Evolutionary conservation across 1,139 yeast species (phyloP).

Genomic region (Insectozyma bohioensis): DNA sequence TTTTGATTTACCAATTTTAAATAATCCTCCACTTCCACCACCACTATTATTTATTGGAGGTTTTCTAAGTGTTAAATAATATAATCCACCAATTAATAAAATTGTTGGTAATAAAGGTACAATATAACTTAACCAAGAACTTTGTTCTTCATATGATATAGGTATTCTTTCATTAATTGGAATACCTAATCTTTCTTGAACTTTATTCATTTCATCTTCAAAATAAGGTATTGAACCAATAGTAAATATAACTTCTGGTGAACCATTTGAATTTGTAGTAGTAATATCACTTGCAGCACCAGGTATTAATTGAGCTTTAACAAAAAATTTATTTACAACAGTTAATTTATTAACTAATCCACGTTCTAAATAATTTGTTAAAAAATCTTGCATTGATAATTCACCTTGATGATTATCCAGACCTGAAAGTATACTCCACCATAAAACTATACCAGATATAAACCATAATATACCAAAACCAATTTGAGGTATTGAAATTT

Average conservation of each 20-base stretch:
- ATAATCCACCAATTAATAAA: slow-evolving; percentile 67
- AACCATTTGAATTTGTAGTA: slow-evolving; percentile 33
- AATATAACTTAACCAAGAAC: slow-evolving; percentile 54
- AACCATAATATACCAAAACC: slow-evolving; percentile 15
- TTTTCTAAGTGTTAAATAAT: slow-evolving; percentile 65
- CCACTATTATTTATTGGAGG: slow-evolving; percentile 47
- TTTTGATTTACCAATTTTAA: slow-evolving; percentile 65
- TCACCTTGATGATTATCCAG: slow-evolving; percentile 30
- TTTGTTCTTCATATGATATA: slow-evolving; percentile 59
- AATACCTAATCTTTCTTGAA: slow-evolving; percentile 61
- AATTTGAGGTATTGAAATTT: slow-evolving; percentile 25
- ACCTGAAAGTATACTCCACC: slow-evolving; percentile 14
- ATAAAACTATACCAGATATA: slow-evolving; percentile 15
- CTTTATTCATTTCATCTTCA: slow-evolving; percentile 63
- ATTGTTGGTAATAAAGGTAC: slow-evolving; percentile 69
- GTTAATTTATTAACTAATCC: slow-evolving; percentile 77
- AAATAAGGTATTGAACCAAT: slow-evolving; percentile 74
- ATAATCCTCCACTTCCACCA: slow-evolving; percentile 48
- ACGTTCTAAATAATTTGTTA: slow-evolving; percentile 74
- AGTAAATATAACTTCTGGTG: slow-evolving; percentile 56
- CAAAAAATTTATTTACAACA: slow-evolving; percentile 77
- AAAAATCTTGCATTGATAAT: slow-evolving; percentile 89
- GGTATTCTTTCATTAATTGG: slow-evolving; percentile 65
- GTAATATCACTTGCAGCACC: slow-evolving; percentile 50
- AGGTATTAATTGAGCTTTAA: slow-evolving; percentile 68